Conservation (phyloP, 169 alveolate genomes). For the Plasmodium gaboni region DNA sequence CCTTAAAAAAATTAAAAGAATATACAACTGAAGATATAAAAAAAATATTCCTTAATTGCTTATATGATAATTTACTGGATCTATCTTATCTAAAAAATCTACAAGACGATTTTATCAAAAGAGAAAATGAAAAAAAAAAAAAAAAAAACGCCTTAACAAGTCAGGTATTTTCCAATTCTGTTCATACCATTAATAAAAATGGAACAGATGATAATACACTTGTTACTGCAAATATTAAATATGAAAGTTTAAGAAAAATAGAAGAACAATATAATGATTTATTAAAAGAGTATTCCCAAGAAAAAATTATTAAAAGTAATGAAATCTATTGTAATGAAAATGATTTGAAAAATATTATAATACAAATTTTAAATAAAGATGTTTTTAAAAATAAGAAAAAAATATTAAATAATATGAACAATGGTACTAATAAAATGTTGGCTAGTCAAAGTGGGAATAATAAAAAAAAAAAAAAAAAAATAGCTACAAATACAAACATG, state of each 20-base stretch:
- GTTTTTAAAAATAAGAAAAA: conserved; percentile 2
- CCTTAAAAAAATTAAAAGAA: conserved; percentile 41
- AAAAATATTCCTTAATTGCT: conserved; percentile 28
- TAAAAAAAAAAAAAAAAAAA: conserved; percentile 15
- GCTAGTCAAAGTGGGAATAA: no score
- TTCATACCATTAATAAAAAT: not conserved
- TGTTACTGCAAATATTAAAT: not conserved
- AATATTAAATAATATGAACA: not conserved
- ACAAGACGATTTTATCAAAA: conserved; percentile 16
- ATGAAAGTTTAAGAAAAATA: conserved; percentile 7
- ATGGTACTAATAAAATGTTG: not conserved
- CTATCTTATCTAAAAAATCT: conserved; percentile 16
- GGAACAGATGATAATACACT: not conserved
- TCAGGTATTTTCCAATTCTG: not conserved
- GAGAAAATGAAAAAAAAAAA: not conserved
- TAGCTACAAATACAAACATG: not conserved
- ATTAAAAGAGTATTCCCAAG: conserved; percentile 10
- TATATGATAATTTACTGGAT: conserved; percentile 46
- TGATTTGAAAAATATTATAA: conserved; percentile 33
- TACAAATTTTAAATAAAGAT: conserved; percentile 23
- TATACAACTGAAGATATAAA: conserved; percentile 20
- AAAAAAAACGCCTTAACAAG: not conserved
- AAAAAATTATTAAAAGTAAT: not conserved
- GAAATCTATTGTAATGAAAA: conserved; percentile 2
- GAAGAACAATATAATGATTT: conserved; percentile 36